phyloP scores from a whole-genome alignment of 75 land plant genomes.

The Ceratopteris richardii region DNA sequence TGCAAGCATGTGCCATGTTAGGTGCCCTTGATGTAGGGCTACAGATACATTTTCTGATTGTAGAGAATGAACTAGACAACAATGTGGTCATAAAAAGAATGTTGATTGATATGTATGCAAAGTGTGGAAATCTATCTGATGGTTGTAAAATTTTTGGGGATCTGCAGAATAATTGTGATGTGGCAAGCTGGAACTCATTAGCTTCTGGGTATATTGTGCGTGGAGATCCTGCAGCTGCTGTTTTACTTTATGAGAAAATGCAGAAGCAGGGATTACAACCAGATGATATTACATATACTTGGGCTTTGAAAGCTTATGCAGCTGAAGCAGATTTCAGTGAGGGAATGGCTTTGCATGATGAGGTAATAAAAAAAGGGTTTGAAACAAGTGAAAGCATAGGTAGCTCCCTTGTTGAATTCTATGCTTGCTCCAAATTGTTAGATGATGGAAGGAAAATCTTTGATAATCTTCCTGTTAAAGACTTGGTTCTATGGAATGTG shows the following conservation, averaged over 20 bases:
- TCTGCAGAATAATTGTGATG: constrained; percentile 15
- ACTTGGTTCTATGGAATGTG: constrained; percentile 2
- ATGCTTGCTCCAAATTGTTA: constrained; percentile 4
- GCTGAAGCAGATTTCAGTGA: background rate
- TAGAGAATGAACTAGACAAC: constrained; percentile 14
- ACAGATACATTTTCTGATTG: constrained; percentile 30
- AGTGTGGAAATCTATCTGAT: constrained; percentile 30
- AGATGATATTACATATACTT: constrained; percentile 11
- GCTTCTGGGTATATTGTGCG: constrained; percentile 35
- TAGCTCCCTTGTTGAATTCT: constrained; percentile 9
- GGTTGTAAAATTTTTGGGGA: constrained; percentile 18
- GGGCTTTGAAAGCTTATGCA: constrained; percentile 12
- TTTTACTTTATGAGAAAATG: constrained; percentile 38
- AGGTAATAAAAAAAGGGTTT: constrained; percentile 12
- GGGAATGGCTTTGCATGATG: constrained; percentile 5
- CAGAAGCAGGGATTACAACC: constrained; percentile 17
- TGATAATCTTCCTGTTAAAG: background rate
- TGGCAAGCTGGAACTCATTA: constrained; percentile 37
- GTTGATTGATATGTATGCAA: constrained; percentile 46
- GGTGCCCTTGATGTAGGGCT: constrained; percentile 23
- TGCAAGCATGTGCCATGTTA: constrained; percentile 37
- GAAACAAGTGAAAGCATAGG: constrained; percentile 2
- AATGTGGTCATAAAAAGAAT: constrained; percentile 30
- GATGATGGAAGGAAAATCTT: constrained; percentile 2
- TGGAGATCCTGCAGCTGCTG: constrained; percentile 33